Evolutionary conservation across 139 green algal species (phyloP), one percentile per base, ranked within the genome.

Genomic region (Asterochloris sp.): DNA sequence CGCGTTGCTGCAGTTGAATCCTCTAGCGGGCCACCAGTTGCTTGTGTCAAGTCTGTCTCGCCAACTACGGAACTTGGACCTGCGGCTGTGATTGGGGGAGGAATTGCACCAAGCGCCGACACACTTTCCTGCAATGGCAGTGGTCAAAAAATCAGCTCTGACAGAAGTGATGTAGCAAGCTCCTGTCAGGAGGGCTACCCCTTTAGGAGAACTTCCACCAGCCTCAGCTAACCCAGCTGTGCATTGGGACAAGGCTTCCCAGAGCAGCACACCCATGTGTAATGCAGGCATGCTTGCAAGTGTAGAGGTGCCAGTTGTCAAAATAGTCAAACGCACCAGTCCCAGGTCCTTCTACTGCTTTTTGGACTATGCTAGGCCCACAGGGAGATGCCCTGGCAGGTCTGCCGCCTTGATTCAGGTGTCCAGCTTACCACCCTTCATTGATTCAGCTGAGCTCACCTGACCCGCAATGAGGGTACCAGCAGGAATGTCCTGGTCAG

Each of bases 41-140:
- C 61, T 68, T 85, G 76, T 71, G 82, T 85, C 76, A 85, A 60
- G 66, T 82, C 76, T 74, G 77, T 64, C 82, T 85, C 76, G 63
- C 82, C 82, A 23, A 60, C 28, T 1, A 85, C 82, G 6, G 74
- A 74, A 19, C 11, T 17, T 24, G 82, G 82, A 38, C 21, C 60
- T 27, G 79, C 23, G 12, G 68, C 69, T 62, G 63, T n/a, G 23
- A 78, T 78, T 26, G 76, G 76, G 9, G 63, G 63, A 8, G 14
- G 29, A 16, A 82, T 75, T 0, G 6, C 26, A 26, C 82, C 82
- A 17, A 79, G 38, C 47, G 73, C 26, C 8, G 29, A n/a, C 26
- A 73, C 19, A 26, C 14, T 78, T 29, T 69, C 47, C 82, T 85
- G 82, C 69, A 82, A 0, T 6, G 17, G 4, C 14, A 64, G n/a